Evolutionary conservation across 768 basidiomycete species (phyloP), one percentile per base, ranked within the genome.

Genomic region (Podaxis sp.): DNA sequence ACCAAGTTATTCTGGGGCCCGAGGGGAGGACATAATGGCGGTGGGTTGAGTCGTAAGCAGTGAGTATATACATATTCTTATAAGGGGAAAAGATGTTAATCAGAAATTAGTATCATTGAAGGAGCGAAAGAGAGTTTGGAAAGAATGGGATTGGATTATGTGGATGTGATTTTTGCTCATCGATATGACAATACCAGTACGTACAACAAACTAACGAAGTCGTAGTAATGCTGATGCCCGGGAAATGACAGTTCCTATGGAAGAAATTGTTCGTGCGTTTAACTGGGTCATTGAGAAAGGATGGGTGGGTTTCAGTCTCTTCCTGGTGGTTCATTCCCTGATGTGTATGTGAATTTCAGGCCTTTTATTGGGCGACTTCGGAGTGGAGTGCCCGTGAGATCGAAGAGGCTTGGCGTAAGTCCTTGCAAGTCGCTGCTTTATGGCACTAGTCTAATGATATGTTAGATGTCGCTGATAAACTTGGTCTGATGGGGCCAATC

Each of bases 1-100:
- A 93, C 91, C 59, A 93, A 93, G 71, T 62, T 93, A 42, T 93
- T 85, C 79, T 93, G 88, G 80, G 91, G 91, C 5, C 74, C 81
- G 3, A 73, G 83, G 57, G 69, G 70, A 25, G 87, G 85, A 47
- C 86, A 81, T 0, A 88, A 89, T 65, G 80, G 77, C 62, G 71
- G 70, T 55, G 85, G 85, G 23, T 71, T 86, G 9, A 83, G 82
- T 2, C 74, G 83, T 50, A 85, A 86, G 66, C 85, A 86, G 84
- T 85, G 62, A 57, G 83, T 76, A 5, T 13, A 14, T 36, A 32
- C 54, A 18, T 54, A 13, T 23, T n/a, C 16, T 21, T 27, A 21
- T 27, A 36, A 2, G 1, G 2, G 35, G 2, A 18, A n/a, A 55
- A 48, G 27, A 18, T 21, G 42, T 28, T 40, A 4, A 42, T 50